These are phyloP conservation scores for Pseudozyma thailandica DNA, from an alignment of 1,284 basidiomycete species.

Conservation along the genomic window DNA sequence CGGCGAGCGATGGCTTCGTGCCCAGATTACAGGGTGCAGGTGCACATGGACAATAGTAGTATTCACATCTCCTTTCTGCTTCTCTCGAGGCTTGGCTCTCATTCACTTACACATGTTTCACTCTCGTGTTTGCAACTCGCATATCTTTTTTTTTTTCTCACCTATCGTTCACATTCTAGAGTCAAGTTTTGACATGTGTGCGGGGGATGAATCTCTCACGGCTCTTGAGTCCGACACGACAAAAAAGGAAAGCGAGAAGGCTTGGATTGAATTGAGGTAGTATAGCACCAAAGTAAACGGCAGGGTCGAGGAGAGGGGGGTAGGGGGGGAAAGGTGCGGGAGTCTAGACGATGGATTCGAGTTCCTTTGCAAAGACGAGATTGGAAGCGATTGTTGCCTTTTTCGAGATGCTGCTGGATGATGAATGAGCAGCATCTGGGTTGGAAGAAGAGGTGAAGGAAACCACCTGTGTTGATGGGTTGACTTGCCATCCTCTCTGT, in stretches of 20 bases:
- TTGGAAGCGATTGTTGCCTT: constrained; percentile 64
- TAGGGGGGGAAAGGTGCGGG: neutral
- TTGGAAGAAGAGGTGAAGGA: constrained; percentile 58
- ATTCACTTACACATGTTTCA: neutral
- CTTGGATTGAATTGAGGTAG: too few species aligned
- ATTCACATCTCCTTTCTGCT: neutral
- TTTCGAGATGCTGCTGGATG: constrained; percentile 53
- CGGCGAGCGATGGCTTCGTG: neutral
- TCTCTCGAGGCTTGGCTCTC: neutral
- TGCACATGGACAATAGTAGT: neutral
- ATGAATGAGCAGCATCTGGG: constrained; percentile 12
- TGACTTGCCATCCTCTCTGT: constrained; percentile 69
- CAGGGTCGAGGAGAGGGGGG: neutral
- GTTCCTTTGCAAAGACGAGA: constrained; percentile 65
- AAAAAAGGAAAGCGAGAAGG: too few species aligned
- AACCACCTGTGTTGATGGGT: constrained; percentile 66
- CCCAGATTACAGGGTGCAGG: neutral
- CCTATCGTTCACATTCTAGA: too few species aligned
- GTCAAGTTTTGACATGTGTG: too few species aligned
- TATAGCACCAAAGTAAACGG: too few species aligned
- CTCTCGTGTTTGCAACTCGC: neutral
- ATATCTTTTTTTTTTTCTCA: neutral
- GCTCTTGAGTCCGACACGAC: too few species aligned
- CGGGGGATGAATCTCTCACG: too few species aligned
- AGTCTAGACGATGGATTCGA: constrained; percentile 65